Conservation (phyloP, 768 basidiomycete species). For the Psilocybe sp. region DNA sequence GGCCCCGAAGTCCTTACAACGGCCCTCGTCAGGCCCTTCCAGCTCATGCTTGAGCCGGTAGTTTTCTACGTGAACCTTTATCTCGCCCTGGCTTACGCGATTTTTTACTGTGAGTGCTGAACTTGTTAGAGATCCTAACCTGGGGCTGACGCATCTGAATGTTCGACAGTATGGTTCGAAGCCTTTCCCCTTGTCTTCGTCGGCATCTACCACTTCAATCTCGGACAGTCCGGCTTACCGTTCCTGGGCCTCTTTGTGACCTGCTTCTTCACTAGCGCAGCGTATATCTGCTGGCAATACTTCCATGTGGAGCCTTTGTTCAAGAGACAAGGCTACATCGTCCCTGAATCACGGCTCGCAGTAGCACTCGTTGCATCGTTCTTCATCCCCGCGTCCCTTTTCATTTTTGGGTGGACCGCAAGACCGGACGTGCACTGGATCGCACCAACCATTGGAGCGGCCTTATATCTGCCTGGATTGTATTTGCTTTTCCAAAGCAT, state of each 20-base stretch:
- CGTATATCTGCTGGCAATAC: neutral
- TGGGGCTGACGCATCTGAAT: neutral
- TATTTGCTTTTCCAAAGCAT: conserved; percentile 3
- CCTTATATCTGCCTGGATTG: conserved; percentile 1
- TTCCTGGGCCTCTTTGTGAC: conserved; percentile 1
- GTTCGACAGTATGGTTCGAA: conserved; percentile 1
- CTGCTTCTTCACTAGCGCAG: neutral
- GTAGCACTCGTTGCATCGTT: neutral
- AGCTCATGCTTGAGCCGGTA: conserved; percentile 2
- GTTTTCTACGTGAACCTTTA: neutral
- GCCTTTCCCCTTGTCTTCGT: conserved; percentile 1
- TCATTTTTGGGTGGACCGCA: conserved; percentile 3
- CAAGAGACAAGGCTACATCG: neutral
- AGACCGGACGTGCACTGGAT: conserved; percentile 2
- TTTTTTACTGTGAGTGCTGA: conserved; percentile 1
- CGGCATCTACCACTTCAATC: conserved; percentile 3
- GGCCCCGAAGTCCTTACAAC: neutral
- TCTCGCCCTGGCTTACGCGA: neutral
- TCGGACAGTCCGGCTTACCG: neutral
- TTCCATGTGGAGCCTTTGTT: neutral
- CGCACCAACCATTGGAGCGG: conserved; percentile 3
- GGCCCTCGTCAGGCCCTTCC: neutral
- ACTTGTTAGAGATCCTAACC: neutral
- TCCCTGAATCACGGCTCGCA: neutral
- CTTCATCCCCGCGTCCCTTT: neutral